phyloP scores from a whole-genome alignment of 257 asterid species.

The Salvia hispanica region DNA sequence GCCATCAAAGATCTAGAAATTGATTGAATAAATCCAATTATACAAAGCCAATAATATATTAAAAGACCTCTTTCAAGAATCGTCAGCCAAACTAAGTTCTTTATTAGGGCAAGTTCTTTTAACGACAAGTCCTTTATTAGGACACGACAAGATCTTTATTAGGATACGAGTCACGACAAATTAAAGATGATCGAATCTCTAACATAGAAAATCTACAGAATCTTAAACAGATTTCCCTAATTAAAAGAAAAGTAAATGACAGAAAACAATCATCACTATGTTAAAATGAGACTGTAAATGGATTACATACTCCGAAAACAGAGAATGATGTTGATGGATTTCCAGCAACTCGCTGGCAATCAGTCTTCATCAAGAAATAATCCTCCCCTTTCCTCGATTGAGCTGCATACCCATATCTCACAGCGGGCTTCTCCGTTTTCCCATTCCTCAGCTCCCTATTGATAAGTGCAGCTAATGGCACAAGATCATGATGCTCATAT shows the following conservation, averaged over 20 bases:
- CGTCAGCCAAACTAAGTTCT: not conserved
- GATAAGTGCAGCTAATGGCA: conserved; percentile 70
- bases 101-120: not conserved
- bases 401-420: conserved; percentile 70
- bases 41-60: conserved; percentile 2
- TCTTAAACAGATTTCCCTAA: not conserved
- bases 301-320: conserved; percentile 66
- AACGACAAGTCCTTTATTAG: not conserved
- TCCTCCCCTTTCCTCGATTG: conserved; percentile 86
- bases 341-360: conserved; percentile 73
- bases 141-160: not conserved
- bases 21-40: not conserved
- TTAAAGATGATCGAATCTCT: not conserved
- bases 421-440: conserved; percentile 73
- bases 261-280: conserved; percentile 11
- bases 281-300: not conserved
- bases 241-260: not conserved
- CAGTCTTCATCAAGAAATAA: conserved; percentile 65
- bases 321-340: conserved; percentile 75
- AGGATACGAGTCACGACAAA: not conserved
- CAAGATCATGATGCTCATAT: conserved; percentile 51
- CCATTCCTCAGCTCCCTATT: conserved; percentile 70
- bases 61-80: not conserved
- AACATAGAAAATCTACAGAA: not conserved
- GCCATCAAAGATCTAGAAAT: conserved; percentile 72